phyloP scores from a whole-genome alignment of 176 grass and related monocot genomes.

The Poa annua region DNA sequence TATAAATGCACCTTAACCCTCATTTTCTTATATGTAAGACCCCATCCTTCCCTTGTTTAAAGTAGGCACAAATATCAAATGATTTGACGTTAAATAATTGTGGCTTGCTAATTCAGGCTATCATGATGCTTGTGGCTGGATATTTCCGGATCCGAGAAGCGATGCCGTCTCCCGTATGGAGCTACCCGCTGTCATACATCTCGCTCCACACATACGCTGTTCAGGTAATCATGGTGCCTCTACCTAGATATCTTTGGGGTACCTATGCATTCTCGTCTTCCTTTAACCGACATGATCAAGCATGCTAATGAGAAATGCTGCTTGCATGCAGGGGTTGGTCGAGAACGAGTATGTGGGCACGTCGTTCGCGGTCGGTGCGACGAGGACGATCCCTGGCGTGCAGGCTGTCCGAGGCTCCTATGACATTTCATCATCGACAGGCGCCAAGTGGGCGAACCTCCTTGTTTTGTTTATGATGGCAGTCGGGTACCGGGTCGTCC shows the following conservation, averaged over 20 bases:
- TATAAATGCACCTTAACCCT: slow-evolving; percentile 76
- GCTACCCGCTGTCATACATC: slow-evolving; percentile 76
- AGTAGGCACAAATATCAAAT: neutral
- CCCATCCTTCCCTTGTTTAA: neutral
- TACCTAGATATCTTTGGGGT: no score
- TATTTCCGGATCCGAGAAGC: slow-evolving; percentile 71
- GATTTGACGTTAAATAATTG: neutral
- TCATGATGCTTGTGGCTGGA: slow-evolving; percentile 94
- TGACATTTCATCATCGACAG: slow-evolving; percentile 65
- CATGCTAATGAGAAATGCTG: neutral
- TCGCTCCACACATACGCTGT: slow-evolving; percentile 78
- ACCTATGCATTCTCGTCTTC: no score
- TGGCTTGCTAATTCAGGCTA: slow-evolving; percentile 41
- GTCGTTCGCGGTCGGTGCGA: slow-evolving; percentile 82
- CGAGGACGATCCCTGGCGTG: slow-evolving; percentile 78
- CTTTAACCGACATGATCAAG: neutral
- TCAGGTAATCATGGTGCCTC: neutral
- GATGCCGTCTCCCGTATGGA: slow-evolving; percentile 70
- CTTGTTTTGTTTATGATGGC: slow-evolving; percentile 79
- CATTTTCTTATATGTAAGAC: slow-evolving; percentile 80
- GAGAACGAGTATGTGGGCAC: slow-evolving; percentile 92
- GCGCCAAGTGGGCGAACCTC: slow-evolving; percentile 79
- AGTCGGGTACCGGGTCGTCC: slow-evolving; percentile 57
- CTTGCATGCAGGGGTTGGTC: slow-evolving; percentile 62
- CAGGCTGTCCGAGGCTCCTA: slow-evolving; percentile 87